These are phyloP conservation scores for Pichiaceae sp. DNA, from an alignment of 1,139 yeast species.

Conservation along the genomic window DNA sequence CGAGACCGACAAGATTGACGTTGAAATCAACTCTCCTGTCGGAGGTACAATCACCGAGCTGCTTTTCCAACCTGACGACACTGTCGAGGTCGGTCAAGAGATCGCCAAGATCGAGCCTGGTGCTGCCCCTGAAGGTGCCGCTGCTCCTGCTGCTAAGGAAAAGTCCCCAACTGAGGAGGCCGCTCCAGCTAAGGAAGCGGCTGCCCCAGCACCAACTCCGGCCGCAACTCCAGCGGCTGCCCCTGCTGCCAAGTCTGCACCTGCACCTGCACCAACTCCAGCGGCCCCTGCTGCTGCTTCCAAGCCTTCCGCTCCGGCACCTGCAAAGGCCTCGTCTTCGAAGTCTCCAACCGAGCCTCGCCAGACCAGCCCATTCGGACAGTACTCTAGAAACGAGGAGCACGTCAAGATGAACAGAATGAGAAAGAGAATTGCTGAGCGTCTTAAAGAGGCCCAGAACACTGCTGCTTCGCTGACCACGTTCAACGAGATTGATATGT, in stretches of 20 bases:
- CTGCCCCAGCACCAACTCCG: conserved; percentile 41
- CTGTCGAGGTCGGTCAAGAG: conserved; percentile 95
- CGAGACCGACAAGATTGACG: conserved; percentile 97
- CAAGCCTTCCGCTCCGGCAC: conserved; percentile 21
- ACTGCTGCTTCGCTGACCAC: conserved; percentile 98
- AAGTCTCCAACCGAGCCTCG: conserved; percentile 24
- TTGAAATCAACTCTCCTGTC: conserved; percentile 91
- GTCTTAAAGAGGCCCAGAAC: conserved; percentile 98
- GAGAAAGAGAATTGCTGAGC: conserved; percentile 98
- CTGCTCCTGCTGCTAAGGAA: conserved; percentile 29
- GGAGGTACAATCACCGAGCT: conserved; percentile 85
- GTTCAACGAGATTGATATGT: conserved; percentile 97
- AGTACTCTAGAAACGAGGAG: conserved; percentile 77
- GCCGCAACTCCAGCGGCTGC: conserved; percentile 23
- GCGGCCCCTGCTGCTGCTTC: conserved; percentile 12
- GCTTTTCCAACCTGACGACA: conserved; percentile 79
- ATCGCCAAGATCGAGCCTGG: conserved; percentile 87
- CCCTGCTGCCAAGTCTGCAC: conserved; percentile 20
- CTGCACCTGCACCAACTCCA: conserved; percentile 20
- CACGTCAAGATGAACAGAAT: conserved; percentile 98
- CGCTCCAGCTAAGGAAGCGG: conserved; percentile 39
- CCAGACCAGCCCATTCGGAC: conserved; percentile 39
- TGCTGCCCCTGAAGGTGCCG: conserved; percentile 67
- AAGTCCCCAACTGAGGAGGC: conserved; percentile 15
- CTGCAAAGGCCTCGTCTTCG: conserved; percentile 19